phyloP scores from a whole-genome alignment of 2,329 filamentous ascomycete species.

The Huntiella abstrusa region DNA sequence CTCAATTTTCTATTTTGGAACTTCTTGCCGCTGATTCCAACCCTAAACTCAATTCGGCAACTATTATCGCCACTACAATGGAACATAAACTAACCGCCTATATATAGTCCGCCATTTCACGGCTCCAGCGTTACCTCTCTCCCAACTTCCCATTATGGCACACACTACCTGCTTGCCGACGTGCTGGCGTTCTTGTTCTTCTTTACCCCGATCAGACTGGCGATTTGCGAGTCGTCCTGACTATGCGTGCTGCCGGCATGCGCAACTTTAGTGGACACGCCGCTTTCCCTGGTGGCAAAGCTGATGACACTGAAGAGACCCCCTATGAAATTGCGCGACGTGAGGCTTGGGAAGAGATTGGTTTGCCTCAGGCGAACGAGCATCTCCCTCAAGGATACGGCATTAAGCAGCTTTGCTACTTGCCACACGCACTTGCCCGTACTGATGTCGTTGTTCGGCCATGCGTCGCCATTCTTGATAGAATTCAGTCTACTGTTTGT shows the following conservation, averaged over 20 bases:
- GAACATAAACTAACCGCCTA: background rate
- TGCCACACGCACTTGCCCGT: slow-evolving; percentile 57
- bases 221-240: slow-evolving; percentile 54
- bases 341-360: slow-evolving; percentile 87
- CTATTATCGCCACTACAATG: background rate
- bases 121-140: slow-evolving; percentile 40
- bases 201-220: slow-evolving; percentile 71
- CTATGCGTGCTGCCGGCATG: slow-evolving; percentile 45
- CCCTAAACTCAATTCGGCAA: background rate
- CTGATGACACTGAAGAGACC: slow-evolving; percentile 37
- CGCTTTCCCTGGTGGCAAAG: slow-evolving; percentile 67
- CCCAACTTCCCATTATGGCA: slow-evolving; percentile 45
- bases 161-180: slow-evolving; percentile 39
- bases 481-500: slow-evolving; percentile 20
- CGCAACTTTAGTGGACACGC: slow-evolving; percentile 66
- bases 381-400: slow-evolving; percentile 58
- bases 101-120: slow-evolving; percentile 35
- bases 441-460: slow-evolving; percentile 58
- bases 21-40: background rate
- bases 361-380: slow-evolving; percentile 52
- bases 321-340: slow-evolving; percentile 66
- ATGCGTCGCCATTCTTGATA: slow-evolving; percentile 60
- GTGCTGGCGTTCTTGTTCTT: slow-evolving; percentile 74
- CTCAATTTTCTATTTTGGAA: background rate
- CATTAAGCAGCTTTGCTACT: slow-evolving; percentile 71